phyloP scores from a whole-genome alignment of 768 basidiomycete genomes.

The Scleroderma bovista region DNA sequence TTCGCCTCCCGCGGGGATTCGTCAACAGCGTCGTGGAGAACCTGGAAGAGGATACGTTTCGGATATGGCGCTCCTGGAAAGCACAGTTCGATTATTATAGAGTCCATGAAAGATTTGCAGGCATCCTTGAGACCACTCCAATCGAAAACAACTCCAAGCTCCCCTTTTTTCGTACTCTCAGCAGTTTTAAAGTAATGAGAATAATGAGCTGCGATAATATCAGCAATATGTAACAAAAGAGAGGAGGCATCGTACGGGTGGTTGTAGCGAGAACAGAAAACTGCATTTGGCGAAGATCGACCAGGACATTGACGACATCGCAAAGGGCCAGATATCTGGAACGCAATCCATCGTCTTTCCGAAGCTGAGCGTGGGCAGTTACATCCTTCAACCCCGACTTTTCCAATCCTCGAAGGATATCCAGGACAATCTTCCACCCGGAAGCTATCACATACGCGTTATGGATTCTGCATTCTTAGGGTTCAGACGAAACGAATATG shows the following conservation, averaged over 20 bases:
- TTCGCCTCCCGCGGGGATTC: constrained; percentile 70
- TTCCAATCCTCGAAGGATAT: constrained; percentile 51
- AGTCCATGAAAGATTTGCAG: constrained; percentile 75
- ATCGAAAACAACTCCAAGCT: constrained; percentile 59
- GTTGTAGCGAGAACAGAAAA: constrained; percentile 68
- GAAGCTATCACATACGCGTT: constrained; percentile 80
- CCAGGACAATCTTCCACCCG: constrained; percentile 70
- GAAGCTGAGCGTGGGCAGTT: constrained; percentile 48
- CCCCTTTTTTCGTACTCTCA: constrained; percentile 34
- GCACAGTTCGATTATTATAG: constrained; percentile 77
- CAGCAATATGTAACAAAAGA: constrained; percentile 1
- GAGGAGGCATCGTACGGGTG: constrained; percentile 50
- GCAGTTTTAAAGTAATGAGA: constrained; percentile 58
- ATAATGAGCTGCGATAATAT: constrained; percentile 53
- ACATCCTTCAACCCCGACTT: constrained; percentile 49
- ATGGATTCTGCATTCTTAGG: constrained; percentile 52
- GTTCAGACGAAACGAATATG: neutral
- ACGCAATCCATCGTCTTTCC: constrained; percentile 45
- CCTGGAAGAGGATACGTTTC: constrained; percentile 55
- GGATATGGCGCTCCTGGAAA: constrained; percentile 69
- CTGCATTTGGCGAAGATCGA: constrained; percentile 55
- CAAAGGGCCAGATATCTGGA: constrained; percentile 58
- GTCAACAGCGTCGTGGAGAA: constrained; percentile 65
- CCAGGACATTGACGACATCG: constrained; percentile 56
- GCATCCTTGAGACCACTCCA: constrained; percentile 56